Base-by-base conservation (phyloP, 306 rosid genomes). In the Cucurbita maxima region DNA sequence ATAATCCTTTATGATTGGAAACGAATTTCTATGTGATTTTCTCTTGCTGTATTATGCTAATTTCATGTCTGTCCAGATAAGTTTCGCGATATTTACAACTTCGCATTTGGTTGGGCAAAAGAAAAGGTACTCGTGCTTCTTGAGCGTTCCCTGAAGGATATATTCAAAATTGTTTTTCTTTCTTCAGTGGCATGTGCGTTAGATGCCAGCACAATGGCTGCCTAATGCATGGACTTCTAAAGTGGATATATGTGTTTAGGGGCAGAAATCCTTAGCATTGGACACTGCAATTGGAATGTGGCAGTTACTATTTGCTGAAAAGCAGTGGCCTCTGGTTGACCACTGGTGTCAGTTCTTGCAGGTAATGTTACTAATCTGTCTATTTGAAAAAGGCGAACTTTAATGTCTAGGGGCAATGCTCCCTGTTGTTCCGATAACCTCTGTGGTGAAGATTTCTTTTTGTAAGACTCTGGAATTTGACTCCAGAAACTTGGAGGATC, bases 261-360 rank as follows among this genome's bases (percentile, higher is more conserved):
- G 99, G 81, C 99, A 95, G 82, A 95, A 95, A 82, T 95, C 99
- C 70, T 77, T 95, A 82, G 99, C 99, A 22, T 82, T 95, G 87
- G 99, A 95, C 83, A 95, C 99, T 43, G 99, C 99, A 45, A 95
- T 95, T 79, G 99, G 99, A 80, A 95, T 95, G 99, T 95, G 99
- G 99, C 96, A 95, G 81, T 88, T 95, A 80, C 81, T 95, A 63
- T 95, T 95, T 83, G 97, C 97, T 8, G 99, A 95, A 83, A 95
- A 80, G 87, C 96, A 89, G 85, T 95, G 99, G 99, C 96, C 92
- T 6, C 80, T 85, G 79, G 99, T 95, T 56, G 99, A 95, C 78
- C 96, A 85, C 66, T 95, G 99, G 99, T 91, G 97, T 84, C 97
- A 91, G 78, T 95, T 95, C 85, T 84, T 95, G 80, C 99, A 89